Evolutionary conservation across 2,329 filamentous ascomycete genomes (phyloP).

Genomic region (Leptographium lundbergii): DNA sequence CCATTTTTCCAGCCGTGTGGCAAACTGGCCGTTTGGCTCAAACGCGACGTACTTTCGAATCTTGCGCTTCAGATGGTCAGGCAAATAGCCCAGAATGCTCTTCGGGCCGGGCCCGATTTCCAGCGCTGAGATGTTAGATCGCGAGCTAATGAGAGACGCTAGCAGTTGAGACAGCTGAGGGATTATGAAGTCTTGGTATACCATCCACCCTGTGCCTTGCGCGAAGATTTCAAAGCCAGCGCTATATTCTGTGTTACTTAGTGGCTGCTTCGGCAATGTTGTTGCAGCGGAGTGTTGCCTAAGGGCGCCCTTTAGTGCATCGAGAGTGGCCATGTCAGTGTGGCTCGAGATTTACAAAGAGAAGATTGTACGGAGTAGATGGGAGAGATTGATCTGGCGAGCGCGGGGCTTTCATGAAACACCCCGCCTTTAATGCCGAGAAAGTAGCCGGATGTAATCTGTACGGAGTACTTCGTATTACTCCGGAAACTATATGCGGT

Average conservation of each 20-base stretch:
- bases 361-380: too few species aligned
- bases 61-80: slow-evolving; percentile 25
- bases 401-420: too few species aligned
- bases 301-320: too few species aligned
- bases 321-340: too few species aligned
- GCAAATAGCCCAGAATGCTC: slow-evolving; percentile 39
- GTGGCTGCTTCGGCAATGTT: too few species aligned
- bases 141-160: slow-evolving; percentile 23
- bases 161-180: slow-evolving; percentile 34
- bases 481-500: too few species aligned
- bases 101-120: slow-evolving; percentile 47
- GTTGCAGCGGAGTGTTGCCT: too few species aligned
- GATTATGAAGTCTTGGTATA: slow-evolving; percentile 38
- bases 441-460: too few species aligned
- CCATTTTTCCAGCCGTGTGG: slow-evolving; percentile 28
- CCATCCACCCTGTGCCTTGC: slow-evolving; percentile 20
- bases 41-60: slow-evolving; percentile 40
- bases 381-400: too few species aligned
- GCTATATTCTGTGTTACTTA: slow-evolving; percentile 25
- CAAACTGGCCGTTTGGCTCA: slow-evolving; percentile 38
- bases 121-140: slow-evolving; percentile 33
- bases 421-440: too few species aligned
- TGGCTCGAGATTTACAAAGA: too few species aligned
- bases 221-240: slow-evolving; percentile 32
- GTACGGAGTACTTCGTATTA: too few species aligned